Base-by-base conservation (phyloP, 106 monocot species). In the Cymbidium sinense region DNA sequence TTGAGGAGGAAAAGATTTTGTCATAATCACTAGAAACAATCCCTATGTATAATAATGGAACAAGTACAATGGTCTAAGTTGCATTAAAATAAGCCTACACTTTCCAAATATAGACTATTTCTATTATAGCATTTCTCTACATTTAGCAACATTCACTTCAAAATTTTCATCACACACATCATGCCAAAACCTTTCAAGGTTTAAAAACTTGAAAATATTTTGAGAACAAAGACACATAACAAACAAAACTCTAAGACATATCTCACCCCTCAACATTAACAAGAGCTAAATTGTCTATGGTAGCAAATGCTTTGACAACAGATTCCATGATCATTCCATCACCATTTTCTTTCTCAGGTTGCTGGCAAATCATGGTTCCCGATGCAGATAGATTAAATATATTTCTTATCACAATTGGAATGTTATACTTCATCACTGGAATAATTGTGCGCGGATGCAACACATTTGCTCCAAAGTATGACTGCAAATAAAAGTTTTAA, bases 391-490 rank as follows among this genome's bases (percentile, higher is more conserved):
- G 90, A 86, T 99, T 95, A 78, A 90, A 95, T 35, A 94, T 77
- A 74, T 99, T 99, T 41, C 92, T 85, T 70, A 99, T 99, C 29
- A 90, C 64, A 79, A 98, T 98, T 4, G 98, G 98, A 75, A 98
- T 98, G 51, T 90, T 82, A 77, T 87, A 79, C 74, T 83, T 89
- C 98, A 98, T 98, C 20, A 98, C 94, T 70, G 98, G 98, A 77
- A 98, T 94, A 62, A 98, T 98, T 10, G 98, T 98, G 23, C 98
- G 91, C 50, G 98, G 98, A 87, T 98, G 98, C 76, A 98, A 73
- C 79, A 98, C 98, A 84, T 98, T 98, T 86, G 98, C 98, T 18
- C 98, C 98, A 80, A 98, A 98, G 79, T 98, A 98, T 50, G 98
- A 98, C 98, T 98, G 90, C 82, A 85, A 78, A 65, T 12, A 77